Evolutionary conservation across 2,329 filamentous ascomycete genomes (phyloP).

Genomic region (Penicillium sp.): DNA sequence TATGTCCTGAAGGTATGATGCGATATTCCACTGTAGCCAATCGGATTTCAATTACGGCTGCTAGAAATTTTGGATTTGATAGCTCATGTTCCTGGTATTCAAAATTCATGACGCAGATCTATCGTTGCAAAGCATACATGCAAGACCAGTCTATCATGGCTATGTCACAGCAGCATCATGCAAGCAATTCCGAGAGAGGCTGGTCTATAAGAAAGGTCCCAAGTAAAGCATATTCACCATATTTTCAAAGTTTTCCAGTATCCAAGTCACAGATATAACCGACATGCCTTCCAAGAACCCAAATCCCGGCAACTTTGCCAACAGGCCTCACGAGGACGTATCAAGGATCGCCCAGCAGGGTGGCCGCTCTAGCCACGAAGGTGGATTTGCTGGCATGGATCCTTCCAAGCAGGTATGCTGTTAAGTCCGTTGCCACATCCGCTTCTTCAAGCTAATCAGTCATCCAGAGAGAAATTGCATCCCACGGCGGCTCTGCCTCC

Average conservation of each 20-base stretch:
- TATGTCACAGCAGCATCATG: too few relatives aligned
- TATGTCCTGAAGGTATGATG: too few relatives aligned
- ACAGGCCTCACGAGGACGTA: constrained; percentile 46
- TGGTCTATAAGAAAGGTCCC: too few relatives aligned
- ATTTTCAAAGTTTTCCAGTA: background rate
- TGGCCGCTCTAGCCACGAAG: constrained; percentile 29
- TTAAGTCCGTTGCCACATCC: background rate
- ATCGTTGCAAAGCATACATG: too few relatives aligned
- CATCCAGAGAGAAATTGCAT: constrained; percentile 52
- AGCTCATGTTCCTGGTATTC: too few relatives aligned
- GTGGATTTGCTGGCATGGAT: constrained; percentile 31
- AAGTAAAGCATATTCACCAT: too few relatives aligned
- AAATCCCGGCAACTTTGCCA: constrained; percentile 42
- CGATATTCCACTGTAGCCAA: too few relatives aligned
- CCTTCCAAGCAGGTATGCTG: constrained; percentile 29
- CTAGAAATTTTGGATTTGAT: too few relatives aligned
- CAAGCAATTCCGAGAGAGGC: too few relatives aligned
- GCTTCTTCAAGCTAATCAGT: background rate
- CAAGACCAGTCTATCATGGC: too few relatives aligned
- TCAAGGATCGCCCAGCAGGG: constrained; percentile 39
- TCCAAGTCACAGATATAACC: background rate
- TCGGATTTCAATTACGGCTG: too few relatives aligned
- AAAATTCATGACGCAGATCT: too few relatives aligned
- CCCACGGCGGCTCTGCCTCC: constrained; percentile 52
- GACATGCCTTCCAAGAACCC: constrained; percentile 19